Percentiles rank a stretch among this genome's conserved stretches.
phyloP scores from a whole-genome alignment of 306 rosid genomes.

The Castanea crenata region DNA sequence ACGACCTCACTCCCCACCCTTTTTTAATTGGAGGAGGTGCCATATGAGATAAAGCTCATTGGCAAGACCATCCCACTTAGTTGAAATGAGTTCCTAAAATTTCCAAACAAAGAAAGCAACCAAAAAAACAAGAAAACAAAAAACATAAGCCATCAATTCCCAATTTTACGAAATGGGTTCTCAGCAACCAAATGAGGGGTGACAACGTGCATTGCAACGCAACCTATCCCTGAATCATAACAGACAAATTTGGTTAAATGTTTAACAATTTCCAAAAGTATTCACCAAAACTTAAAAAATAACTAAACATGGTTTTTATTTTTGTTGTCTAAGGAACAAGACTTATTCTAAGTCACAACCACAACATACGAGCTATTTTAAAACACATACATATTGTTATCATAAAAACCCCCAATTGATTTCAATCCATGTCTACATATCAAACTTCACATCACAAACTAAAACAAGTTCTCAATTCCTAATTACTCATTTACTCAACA shows the following conservation, averaged over 20 bases:
- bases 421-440: too few species aligned
- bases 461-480: background rate
- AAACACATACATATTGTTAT: too few species aligned
- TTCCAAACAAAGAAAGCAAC: background rate
- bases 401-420: too few species aligned
- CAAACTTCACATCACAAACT: background rate
- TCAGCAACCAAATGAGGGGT: background rate
- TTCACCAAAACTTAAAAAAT: background rate
- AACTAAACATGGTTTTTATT: too few species aligned
- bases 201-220: background rate
- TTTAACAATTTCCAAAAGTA: background rate
- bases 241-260: background rate
- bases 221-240: background rate
- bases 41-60: too few species aligned
- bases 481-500: background rate
- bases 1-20: too few species aligned
- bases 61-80: background rate
- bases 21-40: too few species aligned
- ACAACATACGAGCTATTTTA: too few species aligned
- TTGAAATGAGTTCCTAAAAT: background rate
- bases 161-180: too few species aligned
- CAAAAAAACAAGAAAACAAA: background rate
- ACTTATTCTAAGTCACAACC: too few species aligned
- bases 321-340: too few species aligned
- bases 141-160: background rate